These are phyloP conservation scores for Chytriomyces sp. DNA, from an alignment of 192 early-diverging fungal genomes.

Conservation along the genomic window DNA sequence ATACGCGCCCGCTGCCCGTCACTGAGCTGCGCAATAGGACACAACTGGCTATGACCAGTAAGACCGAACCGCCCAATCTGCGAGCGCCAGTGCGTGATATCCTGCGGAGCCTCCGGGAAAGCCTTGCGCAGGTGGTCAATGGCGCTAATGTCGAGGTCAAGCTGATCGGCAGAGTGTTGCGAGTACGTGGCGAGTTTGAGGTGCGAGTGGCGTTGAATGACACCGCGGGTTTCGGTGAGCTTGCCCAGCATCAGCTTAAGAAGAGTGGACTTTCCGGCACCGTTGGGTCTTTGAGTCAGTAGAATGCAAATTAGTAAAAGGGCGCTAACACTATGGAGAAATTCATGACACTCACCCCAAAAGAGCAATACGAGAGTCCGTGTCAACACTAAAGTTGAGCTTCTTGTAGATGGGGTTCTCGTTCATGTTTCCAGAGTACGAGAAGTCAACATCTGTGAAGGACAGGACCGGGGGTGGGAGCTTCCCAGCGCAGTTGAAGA, in stretches of 20 bases:
- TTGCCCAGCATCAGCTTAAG: slow-evolving; percentile 96
- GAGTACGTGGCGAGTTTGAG: slow-evolving; percentile 96
- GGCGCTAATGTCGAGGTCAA: slow-evolving; percentile 81
- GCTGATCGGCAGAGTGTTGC: slow-evolving; percentile 97
- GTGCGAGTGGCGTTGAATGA: slow-evolving; percentile 85
- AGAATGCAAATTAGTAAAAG: neutral
- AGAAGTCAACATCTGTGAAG: slow-evolving; percentile 91
- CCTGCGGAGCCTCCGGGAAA: slow-evolving; percentile 81
- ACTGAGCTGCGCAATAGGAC: slow-evolving; percentile 83
- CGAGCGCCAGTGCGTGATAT: slow-evolving; percentile 88
- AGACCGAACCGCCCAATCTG: slow-evolving; percentile 92
- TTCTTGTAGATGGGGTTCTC: slow-evolving; percentile 84
- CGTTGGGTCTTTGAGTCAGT: slow-evolving; percentile 60
- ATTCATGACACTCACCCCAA: slow-evolving; percentile 58
- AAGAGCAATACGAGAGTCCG: slow-evolving; percentile 98
- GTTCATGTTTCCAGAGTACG: slow-evolving; percentile 81
- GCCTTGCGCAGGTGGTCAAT: slow-evolving; percentile 88
- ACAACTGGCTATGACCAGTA: slow-evolving; percentile 92
- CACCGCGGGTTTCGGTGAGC: slow-evolving; percentile 81
- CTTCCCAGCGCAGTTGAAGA: slow-evolving; percentile 81
- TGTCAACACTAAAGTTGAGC: slow-evolving; percentile 93
- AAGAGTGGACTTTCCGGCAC: slow-evolving; percentile 94
- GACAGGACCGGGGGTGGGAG: slow-evolving; percentile 96
- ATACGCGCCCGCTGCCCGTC: slow-evolving; percentile 95
- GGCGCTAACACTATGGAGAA: neutral